Evolutionary conservation across 768 basidiomycete genomes (phyloP).

Genomic region (Leucocoprinus birnbaumii): DNA sequence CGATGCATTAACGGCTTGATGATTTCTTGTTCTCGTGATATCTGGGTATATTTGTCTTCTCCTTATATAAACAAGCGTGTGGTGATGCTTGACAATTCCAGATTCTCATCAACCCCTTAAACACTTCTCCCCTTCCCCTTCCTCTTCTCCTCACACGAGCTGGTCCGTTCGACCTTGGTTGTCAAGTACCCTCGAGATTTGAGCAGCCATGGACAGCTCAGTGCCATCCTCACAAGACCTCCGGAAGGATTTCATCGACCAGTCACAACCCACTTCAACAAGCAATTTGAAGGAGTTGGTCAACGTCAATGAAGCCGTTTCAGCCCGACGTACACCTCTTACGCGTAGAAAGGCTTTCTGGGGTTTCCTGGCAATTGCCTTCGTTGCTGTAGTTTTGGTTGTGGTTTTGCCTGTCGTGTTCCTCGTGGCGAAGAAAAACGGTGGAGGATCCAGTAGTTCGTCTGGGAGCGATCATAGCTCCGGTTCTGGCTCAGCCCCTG

Average conservation of each 20-base stretch:
- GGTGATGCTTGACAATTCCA: background rate
- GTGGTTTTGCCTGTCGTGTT: slow-evolving; percentile 34
- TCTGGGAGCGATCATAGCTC: background rate
- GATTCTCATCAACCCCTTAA: background rate
- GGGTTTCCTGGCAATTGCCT: slow-evolving; percentile 14
- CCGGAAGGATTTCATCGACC: background rate
- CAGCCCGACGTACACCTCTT: background rate
- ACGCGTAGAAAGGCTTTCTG: slow-evolving; percentile 16
- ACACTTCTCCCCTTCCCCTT: too few species aligned
- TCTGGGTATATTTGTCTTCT: background rate
- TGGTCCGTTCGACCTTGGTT: background rate
- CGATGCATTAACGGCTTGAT: background rate
- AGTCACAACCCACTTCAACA: background rate
- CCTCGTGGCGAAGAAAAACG: slow-evolving; percentile 24
- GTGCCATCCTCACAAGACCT: background rate
- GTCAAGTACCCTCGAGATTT: background rate
- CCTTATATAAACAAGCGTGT: background rate
- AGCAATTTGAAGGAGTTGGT: background rate
- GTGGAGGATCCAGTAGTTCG: slow-evolving; percentile 2
- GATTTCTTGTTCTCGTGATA: background rate
- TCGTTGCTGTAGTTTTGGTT: slow-evolving; percentile 24
- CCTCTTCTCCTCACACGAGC: background rate
- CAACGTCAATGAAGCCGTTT: slow-evolving; percentile 12
- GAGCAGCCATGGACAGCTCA: slow-evolving; percentile 1
- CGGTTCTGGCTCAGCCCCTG: slow-evolving; percentile 4